Evolutionary conservation across 345 rosid species (phyloP), one percentile per base, ranked within the genome.

Genomic region (Zanthoxylum bungeanum): DNA sequence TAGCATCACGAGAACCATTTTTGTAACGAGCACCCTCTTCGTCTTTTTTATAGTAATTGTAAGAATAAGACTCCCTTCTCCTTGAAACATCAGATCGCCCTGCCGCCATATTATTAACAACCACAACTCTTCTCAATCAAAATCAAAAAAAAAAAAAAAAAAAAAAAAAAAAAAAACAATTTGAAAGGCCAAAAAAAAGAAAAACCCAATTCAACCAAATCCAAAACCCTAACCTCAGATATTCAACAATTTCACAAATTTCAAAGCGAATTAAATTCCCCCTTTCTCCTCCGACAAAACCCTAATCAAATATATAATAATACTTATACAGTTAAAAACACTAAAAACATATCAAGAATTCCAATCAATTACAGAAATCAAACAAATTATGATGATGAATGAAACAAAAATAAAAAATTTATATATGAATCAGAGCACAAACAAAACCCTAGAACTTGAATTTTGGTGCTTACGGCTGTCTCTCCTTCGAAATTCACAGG

Each of bases 31-130:
- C 31, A 46, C 2, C 51, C 39, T 79, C 64, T 74, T 72, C 19
- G 16, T 14, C 79, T 44, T 66, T 78, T 72, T 34, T 37, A 58
- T 47, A 68, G 52, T 61, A 44, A 60, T 74, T 52, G 66, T 50
- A 30, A 66, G 40, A 55, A 27, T 42, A 19, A 28, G 50, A 28
- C 76, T 67, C 85, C 64, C 81, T 74, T 64, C 88, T 83, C 72
- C 85, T 83, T 16, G 83, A 83, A 37, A 87, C 85, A 66, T 75
- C 82, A 21, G 79, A 51, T 34, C 87, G 86, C 73, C 93, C 90
- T 87, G 89, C 84, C 75, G 90, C 93, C 97, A 88, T 91, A 74
- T 85, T 70, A 68, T 76, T 85, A 77, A 80, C 81, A 84, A 78
- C 86, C 84, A 77, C 77, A 84, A 78, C 78, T 70, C 88, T 75